These are phyloP conservation scores for Madurella fahalii DNA, from an alignment of 2,329 filamentous ascomycete species.

Conservation along the genomic window DNA sequence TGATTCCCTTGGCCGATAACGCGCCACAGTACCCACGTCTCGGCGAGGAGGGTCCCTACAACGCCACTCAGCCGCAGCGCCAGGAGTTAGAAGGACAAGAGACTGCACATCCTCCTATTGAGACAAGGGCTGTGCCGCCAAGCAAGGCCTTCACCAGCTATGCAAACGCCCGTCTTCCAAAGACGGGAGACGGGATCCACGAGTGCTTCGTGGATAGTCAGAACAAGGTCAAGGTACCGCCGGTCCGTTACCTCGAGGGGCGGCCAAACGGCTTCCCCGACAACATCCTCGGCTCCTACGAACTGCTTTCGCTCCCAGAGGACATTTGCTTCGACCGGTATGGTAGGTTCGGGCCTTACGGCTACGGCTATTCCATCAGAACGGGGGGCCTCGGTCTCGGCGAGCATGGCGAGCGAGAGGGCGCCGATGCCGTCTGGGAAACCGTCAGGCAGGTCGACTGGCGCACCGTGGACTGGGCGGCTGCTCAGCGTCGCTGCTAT, in stretches of 20 bases:
- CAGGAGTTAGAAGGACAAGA: constrained; percentile 21
- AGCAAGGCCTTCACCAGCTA: constrained; percentile 52
- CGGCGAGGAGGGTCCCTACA: constrained; percentile 53
- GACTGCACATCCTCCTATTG: not conserved
- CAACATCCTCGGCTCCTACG: constrained; percentile 80
- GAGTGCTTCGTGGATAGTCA: constrained; percentile 76
- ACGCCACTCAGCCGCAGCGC: constrained; percentile 26
- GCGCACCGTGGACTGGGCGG: constrained; percentile 71
- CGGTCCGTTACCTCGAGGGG: constrained; percentile 69
- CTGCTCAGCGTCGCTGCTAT: constrained; percentile 70
- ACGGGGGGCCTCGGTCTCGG: constrained; percentile 81
- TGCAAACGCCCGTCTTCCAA: constrained; percentile 35
- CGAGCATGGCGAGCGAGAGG: constrained; percentile 77
- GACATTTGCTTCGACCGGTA: constrained; percentile 93
- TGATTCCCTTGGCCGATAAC: constrained; percentile 64
- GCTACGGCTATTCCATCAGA: constrained; percentile 75
- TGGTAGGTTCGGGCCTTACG: constrained; percentile 83
- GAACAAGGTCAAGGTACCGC: constrained; percentile 62
- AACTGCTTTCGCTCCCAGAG: constrained; percentile 70
- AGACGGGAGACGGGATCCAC: constrained; percentile 49
- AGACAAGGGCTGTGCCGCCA: constrained; percentile 35
- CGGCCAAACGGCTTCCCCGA: constrained; percentile 81
- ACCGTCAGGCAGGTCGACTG: constrained; percentile 71
- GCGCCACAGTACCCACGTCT: constrained; percentile 74
- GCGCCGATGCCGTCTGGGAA: constrained; percentile 74